Evolutionary conservation across 257 asterid genomes (phyloP), one percentile per base, ranked within the genome.

Genomic region (Cruciata laevipes): DNA sequence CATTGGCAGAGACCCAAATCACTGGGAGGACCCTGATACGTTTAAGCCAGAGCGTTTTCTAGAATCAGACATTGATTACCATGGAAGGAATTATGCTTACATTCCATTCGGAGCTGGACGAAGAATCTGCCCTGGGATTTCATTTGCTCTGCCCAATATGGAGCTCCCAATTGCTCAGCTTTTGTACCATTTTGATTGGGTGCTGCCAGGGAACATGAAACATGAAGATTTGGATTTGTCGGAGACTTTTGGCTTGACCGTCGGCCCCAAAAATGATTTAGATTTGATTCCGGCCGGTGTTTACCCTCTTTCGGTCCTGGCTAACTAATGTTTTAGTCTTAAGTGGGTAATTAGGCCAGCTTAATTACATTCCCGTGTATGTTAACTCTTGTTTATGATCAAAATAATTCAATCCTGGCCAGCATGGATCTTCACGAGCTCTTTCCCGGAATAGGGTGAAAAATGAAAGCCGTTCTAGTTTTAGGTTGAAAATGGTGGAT

Each of bases 211-310:
- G 0, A 10, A 49, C 20, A 18, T 64, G 20, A 55, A 37, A 1
- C 35, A 18, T 33, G 55, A 66, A 32, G 63, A 71, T n/a, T 42
- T 64, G 16, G 60, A 64, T 69, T 6, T 71, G 75, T 52, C 59
- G 18, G 67, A 69, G 73, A 9, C 6, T 3, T 27, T 25, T 25
- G 73, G 67, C 0, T 4, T 30, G 51, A 13, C 67, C 6, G 56
- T 61, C 0, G 30, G 57, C 42, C 67, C 61, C 14, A 61, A 25
- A 44, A 27, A 24, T 3, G 60, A 67, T 14, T 57, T 73, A 6
- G n/a, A 44, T n/a, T 35, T 73, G 63, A 23, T 35, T 18, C 65
- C 69, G 16, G 27, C 52, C 20, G 5, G 14, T 24, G 44, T 62
- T 2, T 67, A 73, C 20, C 56, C 24, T 11, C 65, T 21, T 25